These are phyloP conservation scores for Ophiostoma piceae DNA, from an alignment of 2,329 filamentous ascomycete species.

Conservation along the genomic window DNA sequence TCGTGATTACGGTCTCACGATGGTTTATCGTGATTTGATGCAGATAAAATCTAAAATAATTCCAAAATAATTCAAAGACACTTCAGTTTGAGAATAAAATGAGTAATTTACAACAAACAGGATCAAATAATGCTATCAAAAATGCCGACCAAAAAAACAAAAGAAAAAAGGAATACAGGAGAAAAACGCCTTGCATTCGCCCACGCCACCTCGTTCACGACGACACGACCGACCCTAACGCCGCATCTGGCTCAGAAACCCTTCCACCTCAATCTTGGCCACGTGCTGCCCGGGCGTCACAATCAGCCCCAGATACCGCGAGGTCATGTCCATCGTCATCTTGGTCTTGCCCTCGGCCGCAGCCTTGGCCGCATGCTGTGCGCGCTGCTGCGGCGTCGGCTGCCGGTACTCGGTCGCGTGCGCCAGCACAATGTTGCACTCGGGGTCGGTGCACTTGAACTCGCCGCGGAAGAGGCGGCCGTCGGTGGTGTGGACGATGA, in stretches of 20 bases:
- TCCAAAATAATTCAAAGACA: too few species aligned
- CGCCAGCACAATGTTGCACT: constrained; percentile 80
- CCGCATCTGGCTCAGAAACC: constrained; percentile 54
- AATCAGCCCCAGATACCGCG: constrained; percentile 80
- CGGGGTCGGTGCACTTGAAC: constrained; percentile 92
- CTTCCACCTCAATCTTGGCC: constrained; percentile 80
- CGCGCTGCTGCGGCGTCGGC: constrained; percentile 51
- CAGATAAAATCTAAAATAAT: too few species aligned
- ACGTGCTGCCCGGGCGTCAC: constrained; percentile 86
- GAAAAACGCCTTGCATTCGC: too few species aligned
- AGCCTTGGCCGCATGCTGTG: constrained; percentile 37
- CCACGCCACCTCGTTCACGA: too few species aligned
- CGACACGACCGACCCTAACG: not conserved
- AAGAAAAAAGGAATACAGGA: too few species aligned
- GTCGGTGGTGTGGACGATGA: constrained; percentile 76
- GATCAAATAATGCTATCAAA: too few species aligned
- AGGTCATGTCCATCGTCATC: constrained; percentile 67
- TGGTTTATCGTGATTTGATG: too few species aligned
- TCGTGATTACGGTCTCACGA: not conserved
- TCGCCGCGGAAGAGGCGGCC: constrained; percentile 81
- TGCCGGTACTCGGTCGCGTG: constrained; percentile 85
- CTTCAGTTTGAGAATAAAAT: too few species aligned
- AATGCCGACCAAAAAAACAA: too few species aligned
- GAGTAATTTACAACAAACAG: too few species aligned
- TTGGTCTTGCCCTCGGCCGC: constrained; percentile 29